phyloP scores from a whole-genome alignment of 2,329 filamentous ascomycete species.

The Alternaria triticina region DNA sequence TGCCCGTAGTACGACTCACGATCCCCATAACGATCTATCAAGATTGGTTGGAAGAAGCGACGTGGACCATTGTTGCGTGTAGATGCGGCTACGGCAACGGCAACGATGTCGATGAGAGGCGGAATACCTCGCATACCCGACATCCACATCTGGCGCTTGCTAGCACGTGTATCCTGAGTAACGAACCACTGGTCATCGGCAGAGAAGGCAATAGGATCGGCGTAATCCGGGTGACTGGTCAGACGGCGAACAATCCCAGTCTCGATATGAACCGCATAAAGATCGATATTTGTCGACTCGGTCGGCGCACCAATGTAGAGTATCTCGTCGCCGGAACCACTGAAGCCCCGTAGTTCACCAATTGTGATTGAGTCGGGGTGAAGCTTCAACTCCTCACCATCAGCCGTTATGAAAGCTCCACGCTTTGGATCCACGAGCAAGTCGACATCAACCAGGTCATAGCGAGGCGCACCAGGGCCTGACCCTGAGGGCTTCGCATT shows the following conservation, averaged over 20 bases:
- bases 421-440: not conserved
- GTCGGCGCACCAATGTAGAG: conserved; percentile 50
- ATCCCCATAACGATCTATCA: conserved; percentile 55
- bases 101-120: conserved; percentile 48
- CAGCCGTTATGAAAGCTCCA: not conserved
- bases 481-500: conserved; percentile 40
- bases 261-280: conserved; percentile 51
- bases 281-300: conserved; percentile 56
- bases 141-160: conserved; percentile 52
- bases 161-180: conserved; percentile 54
- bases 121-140: conserved; percentile 52
- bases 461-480: conserved; percentile 25
- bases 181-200: conserved; percentile 54
- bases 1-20: conserved; percentile 55
- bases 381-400: conserved; percentile 37
- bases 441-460: conserved; percentile 48
- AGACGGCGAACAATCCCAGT: conserved; percentile 53
- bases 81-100: conserved; percentile 37
- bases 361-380: conserved; percentile 43
- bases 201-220: conserved; percentile 53
- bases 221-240: conserved; percentile 54
- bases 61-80: conserved; percentile 56
- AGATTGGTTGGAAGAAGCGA: conserved; percentile 56
- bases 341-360: conserved; percentile 57
- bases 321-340: conserved; percentile 51